Evolutionary conservation across 2,329 filamentous ascomycete genomes (phyloP).

Genomic region (Bipolaris bicolor): DNA sequence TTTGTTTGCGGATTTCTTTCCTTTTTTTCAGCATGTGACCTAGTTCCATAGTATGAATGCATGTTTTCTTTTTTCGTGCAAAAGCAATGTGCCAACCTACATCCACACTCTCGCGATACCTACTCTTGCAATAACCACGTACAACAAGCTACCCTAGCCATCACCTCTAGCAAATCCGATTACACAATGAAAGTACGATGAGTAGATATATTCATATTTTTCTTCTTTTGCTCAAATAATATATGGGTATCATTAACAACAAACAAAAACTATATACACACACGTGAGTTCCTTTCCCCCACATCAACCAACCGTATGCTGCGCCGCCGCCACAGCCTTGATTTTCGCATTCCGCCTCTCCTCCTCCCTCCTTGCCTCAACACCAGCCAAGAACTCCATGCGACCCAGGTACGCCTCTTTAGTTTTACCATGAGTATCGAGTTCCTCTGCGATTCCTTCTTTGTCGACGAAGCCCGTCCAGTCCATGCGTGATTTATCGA

Average conservation of each 20-base stretch:
- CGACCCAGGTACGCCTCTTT: constrained; percentile 66
- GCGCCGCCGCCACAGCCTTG: constrained; percentile 42
- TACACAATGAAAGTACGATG: background rate
- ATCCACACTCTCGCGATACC: background rate
- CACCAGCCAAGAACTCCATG: constrained; percentile 67
- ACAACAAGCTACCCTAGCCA: background rate
- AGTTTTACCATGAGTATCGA: constrained; percentile 66
- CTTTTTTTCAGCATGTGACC: background rate
- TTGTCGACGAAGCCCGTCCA: constrained; percentile 69
- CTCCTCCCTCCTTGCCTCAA: constrained; percentile 62
- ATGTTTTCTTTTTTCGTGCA: background rate
- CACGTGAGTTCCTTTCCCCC: background rate
- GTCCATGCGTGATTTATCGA: constrained; percentile 69
- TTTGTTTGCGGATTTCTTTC: background rate
- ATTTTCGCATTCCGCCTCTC: constrained; percentile 56
- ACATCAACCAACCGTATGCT: constrained; percentile 5
- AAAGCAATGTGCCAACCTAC: background rate
- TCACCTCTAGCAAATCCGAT: background rate
- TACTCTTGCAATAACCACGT: background rate
- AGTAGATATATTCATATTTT: background rate
- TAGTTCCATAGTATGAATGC: too few species aligned
- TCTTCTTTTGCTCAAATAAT: background rate
- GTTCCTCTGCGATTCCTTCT: constrained; percentile 65
- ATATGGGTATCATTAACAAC: constrained; percentile 17
- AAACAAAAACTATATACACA: background rate